A percentile compares a stretch with the other conserved stretches of the same genome.
Conservation (phyloP, 1,139 yeast genomes). For the Kurtzmaniella quercitrusa region DNA sequence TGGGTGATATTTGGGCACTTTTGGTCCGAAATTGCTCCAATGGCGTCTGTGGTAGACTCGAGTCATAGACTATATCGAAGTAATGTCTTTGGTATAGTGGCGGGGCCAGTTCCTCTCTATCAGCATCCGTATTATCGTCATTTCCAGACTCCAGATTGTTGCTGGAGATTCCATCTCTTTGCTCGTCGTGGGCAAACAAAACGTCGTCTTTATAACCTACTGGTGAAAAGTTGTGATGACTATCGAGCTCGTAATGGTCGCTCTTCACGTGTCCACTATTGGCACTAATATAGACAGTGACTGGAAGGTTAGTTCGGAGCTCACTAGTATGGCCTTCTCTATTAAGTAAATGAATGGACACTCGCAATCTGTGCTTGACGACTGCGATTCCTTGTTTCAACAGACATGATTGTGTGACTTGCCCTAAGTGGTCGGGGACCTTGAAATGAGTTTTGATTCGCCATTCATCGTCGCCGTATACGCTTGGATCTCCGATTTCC, state of each 20-base stretch:
- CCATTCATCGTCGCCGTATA: conserved; percentile 46
- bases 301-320: conserved; percentile 63
- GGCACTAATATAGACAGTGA: conserved; percentile 55
- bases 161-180: conserved; percentile 1
- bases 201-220: conserved; percentile 29
- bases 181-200: conserved; percentile 24
- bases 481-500: conserved; percentile 20
- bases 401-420: conserved; percentile 56
- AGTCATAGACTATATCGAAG: conserved; percentile 34
- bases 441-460: conserved; percentile 43
- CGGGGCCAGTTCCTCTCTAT: conserved; percentile 33
- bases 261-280: conserved; percentile 48
- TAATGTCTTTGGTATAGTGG: conserved; percentile 39
- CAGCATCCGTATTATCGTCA: conserved; percentile 17
- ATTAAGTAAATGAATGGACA: conserved; percentile 53
- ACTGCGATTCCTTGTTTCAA: conserved; percentile 44
- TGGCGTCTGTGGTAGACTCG: conserved; percentile 33
- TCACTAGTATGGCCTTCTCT: conserved; percentile 65
- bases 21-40: conserved; percentile 34
- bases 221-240: conserved; percentile 42
- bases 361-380: conserved; percentile 58
- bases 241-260: conserved; percentile 47
- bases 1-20: conserved; percentile 15
- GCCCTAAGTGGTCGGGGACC: conserved; percentile 49
- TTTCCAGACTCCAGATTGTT: conserved; percentile 2